Conservation (phyloP, 2,329 filamentous ascomycete genomes). For the Sclerotinia subarctica region DNA sequence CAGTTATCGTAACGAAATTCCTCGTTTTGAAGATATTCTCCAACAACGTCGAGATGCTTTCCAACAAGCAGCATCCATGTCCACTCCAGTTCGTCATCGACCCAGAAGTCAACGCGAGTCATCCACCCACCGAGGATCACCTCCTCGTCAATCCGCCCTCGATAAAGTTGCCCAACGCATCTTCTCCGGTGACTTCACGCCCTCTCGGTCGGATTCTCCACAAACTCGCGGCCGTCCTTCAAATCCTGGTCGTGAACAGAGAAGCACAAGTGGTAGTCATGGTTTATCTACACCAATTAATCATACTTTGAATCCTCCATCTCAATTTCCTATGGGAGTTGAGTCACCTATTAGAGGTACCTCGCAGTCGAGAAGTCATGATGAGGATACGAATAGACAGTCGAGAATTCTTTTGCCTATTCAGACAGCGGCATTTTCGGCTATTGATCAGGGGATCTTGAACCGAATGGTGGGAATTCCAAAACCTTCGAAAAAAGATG, state of each 20-base stretch:
- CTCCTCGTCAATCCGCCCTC: slow-evolving; percentile 52
- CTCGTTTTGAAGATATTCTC: slow-evolving; percentile 70
- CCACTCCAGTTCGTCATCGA: slow-evolving; percentile 35
- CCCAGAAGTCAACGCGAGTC: slow-evolving; percentile 48
- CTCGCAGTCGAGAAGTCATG: slow-evolving; percentile 25
- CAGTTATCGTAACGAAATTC: slow-evolving; percentile 60
- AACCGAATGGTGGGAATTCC: slow-evolving; percentile 50
- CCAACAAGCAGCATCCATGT: slow-evolving; percentile 50
- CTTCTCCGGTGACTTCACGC: slow-evolving; percentile 48
- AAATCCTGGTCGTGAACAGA: slow-evolving; percentile 20
- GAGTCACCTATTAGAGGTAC: slow-evolving; percentile 30
- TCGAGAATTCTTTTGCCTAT: slow-evolving; percentile 38
- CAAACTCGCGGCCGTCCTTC: slow-evolving; percentile 35
- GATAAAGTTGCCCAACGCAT: slow-evolving; percentile 63
- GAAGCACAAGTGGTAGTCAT: slow-evolving; percentile 29
- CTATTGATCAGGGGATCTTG: slow-evolving; percentile 61
- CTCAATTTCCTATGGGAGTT: slow-evolving; percentile 31
- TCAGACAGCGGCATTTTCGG: slow-evolving; percentile 60
- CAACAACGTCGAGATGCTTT: slow-evolving; percentile 63
- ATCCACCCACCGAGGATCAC: slow-evolving; percentile 48
- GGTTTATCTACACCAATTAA: slow-evolving; percentile 32
- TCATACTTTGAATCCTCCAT: slow-evolving; percentile 27
- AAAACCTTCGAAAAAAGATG: slow-evolving; percentile 38
- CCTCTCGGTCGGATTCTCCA: slow-evolving; percentile 37
- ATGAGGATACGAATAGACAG: background rate